Evolutionary conservation across 805 yeast genomes (phyloP), one percentile per base, ranked within the genome.

Genomic region (Metschnikowia henanensis): DNA sequence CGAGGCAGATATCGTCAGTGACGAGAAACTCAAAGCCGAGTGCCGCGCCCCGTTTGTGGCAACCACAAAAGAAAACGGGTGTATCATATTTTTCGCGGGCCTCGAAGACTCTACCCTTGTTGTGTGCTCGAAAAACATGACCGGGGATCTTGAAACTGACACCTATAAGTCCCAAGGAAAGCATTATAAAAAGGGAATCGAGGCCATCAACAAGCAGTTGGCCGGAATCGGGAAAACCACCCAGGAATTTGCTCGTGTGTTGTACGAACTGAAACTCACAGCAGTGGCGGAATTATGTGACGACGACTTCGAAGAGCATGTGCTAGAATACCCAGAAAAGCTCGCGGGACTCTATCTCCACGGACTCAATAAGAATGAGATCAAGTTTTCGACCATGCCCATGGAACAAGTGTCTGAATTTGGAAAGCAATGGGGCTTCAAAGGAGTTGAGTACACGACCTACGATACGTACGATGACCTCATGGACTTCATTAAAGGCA

Each of bases 271-370:
- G 49, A 77, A 81, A 43, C 57, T 80, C 26, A 94, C 99, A 1
- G 96, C 96, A 0, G 96, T 90, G 1, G 90, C 91, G 0, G 99
- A 94, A 64, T 75, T 79, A 28, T 94, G 99, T 62, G 97, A 94
- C 60, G 99, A 94, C 57, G 64, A 63, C 0, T 94, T 94, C 62
- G 99, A 94, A 60, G 98, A 94, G 61, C 99, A 94, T 60, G 87
- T 94, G 6, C 70, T 94, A 37, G 84, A 83, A 45, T 94, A 94
- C 58, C 60, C 73, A 2, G 70, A 69, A 1, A 81, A 83, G 0
- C 66, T 65, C 9, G 80, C 96, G 0, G 99, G 99, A 0, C 66
- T 94, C 5, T 94, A 94, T 53, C 62, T 94, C 15, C 98, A 92
- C 60, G 99, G 99, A 0, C 63, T 94, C 34, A 94, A 94, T 61